phyloP scores from a whole-genome alignment of 495 filamentous ascomycete species.

The Pseudotulostoma volvatum region DNA sequence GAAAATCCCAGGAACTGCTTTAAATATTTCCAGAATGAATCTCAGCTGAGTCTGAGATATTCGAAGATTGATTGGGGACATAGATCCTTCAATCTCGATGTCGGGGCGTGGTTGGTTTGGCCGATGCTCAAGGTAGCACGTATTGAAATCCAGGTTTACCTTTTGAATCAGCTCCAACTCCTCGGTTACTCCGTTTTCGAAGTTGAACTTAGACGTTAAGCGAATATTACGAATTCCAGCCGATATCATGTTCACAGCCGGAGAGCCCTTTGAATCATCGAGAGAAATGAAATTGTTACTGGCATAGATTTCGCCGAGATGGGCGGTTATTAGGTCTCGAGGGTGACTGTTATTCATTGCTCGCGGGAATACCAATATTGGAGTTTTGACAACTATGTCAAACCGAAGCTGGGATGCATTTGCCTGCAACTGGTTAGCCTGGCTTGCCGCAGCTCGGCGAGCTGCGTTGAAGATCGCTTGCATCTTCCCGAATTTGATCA shows the following conservation, averaged over 20 bases:
- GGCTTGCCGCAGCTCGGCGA: constrained; percentile 82
- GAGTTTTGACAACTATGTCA: constrained; percentile 81
- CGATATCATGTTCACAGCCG: constrained; percentile 74
- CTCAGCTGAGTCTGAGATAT: constrained; percentile 84
- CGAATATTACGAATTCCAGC: constrained; percentile 85
- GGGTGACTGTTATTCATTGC: constrained; percentile 43
- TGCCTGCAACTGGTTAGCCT: constrained; percentile 83
- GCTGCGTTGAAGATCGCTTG: constrained; percentile 97
- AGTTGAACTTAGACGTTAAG: constrained; percentile 80
- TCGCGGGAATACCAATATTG: constrained; percentile 85
- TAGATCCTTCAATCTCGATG: constrained; percentile 72
- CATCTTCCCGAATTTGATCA: constrained; percentile 98
- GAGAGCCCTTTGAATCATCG: constrained; percentile 50
- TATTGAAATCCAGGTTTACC: constrained; percentile 79
- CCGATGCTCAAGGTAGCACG: constrained; percentile 79
- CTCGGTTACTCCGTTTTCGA: constrained; percentile 51
- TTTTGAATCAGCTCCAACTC: constrained; percentile 94
- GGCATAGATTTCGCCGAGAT: constrained; percentile 91
- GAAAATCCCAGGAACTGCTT: constrained; percentile 76
- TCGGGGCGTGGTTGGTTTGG: constrained; percentile 66
- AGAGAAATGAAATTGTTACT: constrained; percentile 80
- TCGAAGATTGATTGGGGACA: constrained; percentile 81
- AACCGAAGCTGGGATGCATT: constrained; percentile 81
- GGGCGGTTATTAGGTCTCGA: constrained; percentile 75
- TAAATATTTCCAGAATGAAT: constrained; percentile 69